These are phyloP conservation scores for Otatea glauca DNA, from an alignment of 176 grass and related monocot species.

Conservation along the genomic window DNA sequence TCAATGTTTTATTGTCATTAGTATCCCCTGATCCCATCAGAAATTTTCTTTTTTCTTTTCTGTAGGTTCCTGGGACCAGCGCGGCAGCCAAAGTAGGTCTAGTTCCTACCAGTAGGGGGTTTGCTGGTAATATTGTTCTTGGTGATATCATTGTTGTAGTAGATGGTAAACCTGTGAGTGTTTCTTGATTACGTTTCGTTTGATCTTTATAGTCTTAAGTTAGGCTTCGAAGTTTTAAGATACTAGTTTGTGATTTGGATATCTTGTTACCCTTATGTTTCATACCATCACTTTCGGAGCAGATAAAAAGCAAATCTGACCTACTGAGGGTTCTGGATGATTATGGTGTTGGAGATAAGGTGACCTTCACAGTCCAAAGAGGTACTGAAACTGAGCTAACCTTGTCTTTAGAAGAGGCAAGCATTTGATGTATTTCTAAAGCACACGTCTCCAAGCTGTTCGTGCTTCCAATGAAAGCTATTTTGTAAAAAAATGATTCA, in stretches of 20 bases:
- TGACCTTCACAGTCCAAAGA: slow-evolving; percentile 68
- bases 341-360: slow-evolving; percentile 69
- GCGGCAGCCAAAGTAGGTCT: slow-evolving; percentile 83
- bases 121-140: slow-evolving; percentile 85
- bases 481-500: neutral
- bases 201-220: neutral
- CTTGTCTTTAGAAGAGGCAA: slow-evolving; percentile 71
- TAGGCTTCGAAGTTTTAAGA: neutral
- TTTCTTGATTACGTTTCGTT: neutral
- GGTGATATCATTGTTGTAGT: slow-evolving; percentile 81
- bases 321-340: slow-evolving; percentile 82
- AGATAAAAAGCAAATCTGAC: slow-evolving; percentile 83
- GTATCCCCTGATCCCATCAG: slow-evolving; percentile 10
- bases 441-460: neutral
- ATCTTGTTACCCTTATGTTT: neutral
- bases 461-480: neutral
- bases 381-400: slow-evolving; percentile 54
- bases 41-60: neutral
- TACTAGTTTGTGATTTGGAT: neutral
- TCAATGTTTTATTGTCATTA: neutral
- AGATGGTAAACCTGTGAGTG: slow-evolving; percentile 81
- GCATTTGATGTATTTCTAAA: slow-evolving; percentile 38
- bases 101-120: slow-evolving; percentile 64
- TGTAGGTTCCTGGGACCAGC: slow-evolving; percentile 64
- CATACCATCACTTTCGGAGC: neutral